Percentiles rank a stretch among this genome's conserved stretches.
phyloP scores from a whole-genome alignment of 2,329 filamentous ascomycete genomes.

The Aspergillus carbonarius region DNA sequence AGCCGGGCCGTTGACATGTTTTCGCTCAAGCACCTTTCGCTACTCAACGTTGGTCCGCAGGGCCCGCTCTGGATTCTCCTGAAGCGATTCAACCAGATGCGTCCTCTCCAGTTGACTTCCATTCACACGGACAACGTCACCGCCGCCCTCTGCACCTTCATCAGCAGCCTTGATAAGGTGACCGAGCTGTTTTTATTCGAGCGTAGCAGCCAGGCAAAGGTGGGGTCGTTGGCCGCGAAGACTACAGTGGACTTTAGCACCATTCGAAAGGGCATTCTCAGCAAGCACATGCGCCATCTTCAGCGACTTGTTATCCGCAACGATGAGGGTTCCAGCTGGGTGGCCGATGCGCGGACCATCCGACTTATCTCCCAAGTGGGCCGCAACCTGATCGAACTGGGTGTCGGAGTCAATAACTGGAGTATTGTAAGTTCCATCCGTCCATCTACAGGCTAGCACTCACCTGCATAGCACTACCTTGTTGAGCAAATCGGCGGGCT shows the following conservation, averaged over 20 bases:
- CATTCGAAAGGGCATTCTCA: conserved; percentile 58
- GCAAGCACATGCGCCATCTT: conserved; percentile 57
- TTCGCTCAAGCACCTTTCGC: conserved; percentile 57
- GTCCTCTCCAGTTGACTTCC: conserved; percentile 54
- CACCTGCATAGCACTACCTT: neutral
- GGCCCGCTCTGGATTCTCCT: conserved; percentile 60
- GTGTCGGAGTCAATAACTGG: neutral
- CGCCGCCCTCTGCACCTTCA: conserved; percentile 42
- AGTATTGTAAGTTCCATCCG: neutral
- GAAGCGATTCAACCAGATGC: conserved; percentile 53
- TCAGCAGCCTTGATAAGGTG: conserved; percentile 55
- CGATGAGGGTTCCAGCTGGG: conserved; percentile 55
- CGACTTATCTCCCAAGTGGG: conserved; percentile 14
- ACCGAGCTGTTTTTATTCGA: conserved; percentile 63
- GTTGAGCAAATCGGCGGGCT: conserved; percentile 15
- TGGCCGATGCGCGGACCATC: conserved; percentile 31
- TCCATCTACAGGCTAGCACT: neutral
- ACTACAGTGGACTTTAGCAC: conserved; percentile 54
- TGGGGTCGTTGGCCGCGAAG: conserved; percentile 54
- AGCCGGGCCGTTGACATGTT: conserved; percentile 57
- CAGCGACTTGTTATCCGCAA: conserved; percentile 63
- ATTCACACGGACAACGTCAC: conserved; percentile 66
- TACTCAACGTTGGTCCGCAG: conserved; percentile 65
- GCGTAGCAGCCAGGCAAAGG: conserved; percentile 51
- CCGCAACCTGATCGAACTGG: neutral